These are phyloP conservation scores for Aphanoascus verrucosus DNA, from an alignment of 2,329 filamentous ascomycete species.

Conservation along the genomic window DNA sequence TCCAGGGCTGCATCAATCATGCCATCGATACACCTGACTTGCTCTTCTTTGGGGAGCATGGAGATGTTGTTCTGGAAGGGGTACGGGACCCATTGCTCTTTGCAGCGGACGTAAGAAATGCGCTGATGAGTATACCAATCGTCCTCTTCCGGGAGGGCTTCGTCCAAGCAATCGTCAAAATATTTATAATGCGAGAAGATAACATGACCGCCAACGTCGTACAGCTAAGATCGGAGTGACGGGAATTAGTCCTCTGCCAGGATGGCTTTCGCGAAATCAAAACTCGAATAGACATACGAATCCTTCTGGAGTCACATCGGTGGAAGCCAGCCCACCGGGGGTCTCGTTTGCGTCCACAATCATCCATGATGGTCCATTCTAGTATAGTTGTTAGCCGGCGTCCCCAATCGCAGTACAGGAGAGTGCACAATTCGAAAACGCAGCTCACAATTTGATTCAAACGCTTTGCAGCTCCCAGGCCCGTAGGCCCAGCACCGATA, in stretches of 20 bases:
- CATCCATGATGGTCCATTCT: slow-evolving; percentile 92
- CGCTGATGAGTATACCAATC: slow-evolving; percentile 98
- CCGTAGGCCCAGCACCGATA: slow-evolving; percentile 94
- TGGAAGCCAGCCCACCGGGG: slow-evolving; percentile 90
- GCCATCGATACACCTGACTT: slow-evolving; percentile 86
- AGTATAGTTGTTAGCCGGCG: neutral
- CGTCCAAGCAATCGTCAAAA: slow-evolving; percentile 97
- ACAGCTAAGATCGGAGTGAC: slow-evolving; percentile 52
- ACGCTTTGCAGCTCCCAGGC: slow-evolving; percentile 94
- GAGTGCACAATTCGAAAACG: slow-evolving; percentile 12
- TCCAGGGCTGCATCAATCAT: slow-evolving; percentile 88
- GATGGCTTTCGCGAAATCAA: neutral
- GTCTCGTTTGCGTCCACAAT: slow-evolving; percentile 87
- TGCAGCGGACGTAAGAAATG: slow-evolving; percentile 97
- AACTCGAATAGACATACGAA: slow-evolving; percentile 64
- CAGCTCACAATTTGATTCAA: slow-evolving; percentile 80
- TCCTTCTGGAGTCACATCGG: slow-evolving; percentile 87
- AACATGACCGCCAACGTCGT: slow-evolving; percentile 96
- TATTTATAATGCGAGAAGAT: slow-evolving; percentile 99
- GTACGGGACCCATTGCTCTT: slow-evolving; percentile 93
- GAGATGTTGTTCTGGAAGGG: slow-evolving; percentile 99
- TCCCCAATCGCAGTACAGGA: neutral
- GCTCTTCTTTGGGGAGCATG: slow-evolving; percentile 93
- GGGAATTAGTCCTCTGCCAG: neutral
- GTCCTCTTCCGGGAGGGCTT: slow-evolving; percentile 83